Evolutionary conservation across 2,329 filamentous ascomycete genomes (phyloP).

Genomic region (Aspergillus vadensis): DNA sequence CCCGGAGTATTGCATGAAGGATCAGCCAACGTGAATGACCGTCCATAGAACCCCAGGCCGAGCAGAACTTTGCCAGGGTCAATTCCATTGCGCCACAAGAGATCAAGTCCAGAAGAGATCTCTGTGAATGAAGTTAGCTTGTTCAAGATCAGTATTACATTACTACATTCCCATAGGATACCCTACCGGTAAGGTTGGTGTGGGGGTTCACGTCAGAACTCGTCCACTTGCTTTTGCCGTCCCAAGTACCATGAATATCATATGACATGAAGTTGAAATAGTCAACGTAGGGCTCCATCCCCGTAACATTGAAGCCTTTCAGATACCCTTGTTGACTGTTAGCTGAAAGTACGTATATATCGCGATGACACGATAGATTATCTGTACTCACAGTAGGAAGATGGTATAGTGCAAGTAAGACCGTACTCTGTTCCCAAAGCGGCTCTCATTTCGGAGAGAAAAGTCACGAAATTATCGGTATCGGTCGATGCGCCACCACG

Average conservation of each 20-base stretch:
- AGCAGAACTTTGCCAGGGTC: slow-evolving; percentile 12
- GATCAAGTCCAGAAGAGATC: slow-evolving; percentile 13
- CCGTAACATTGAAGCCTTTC: slow-evolving; percentile 16
- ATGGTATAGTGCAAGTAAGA: slow-evolving; percentile 18
- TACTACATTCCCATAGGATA: no score
- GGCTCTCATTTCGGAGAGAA: slow-evolving; percentile 15
- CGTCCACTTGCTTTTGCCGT: slow-evolving; percentile 7
- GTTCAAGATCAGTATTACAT: no score
- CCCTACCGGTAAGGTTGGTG: slow-evolving; percentile 14
- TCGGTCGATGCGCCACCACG: slow-evolving; percentile 15
- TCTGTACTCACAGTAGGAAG: slow-evolving; percentile 12
- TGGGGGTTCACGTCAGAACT: slow-evolving; percentile 13
- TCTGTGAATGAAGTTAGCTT: background rate
- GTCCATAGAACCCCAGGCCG: slow-evolving; percentile 17
- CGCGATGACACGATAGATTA: no score
- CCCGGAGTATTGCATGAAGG: slow-evolving; percentile 10
- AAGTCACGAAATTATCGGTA: slow-evolving; percentile 15
- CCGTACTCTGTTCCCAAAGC: slow-evolving; percentile 9
- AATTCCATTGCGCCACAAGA: slow-evolving; percentile 19
- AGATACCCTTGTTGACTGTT: slow-evolving; percentile 12
- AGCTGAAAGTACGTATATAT: no score
- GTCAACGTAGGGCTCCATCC: slow-evolving; percentile 7
- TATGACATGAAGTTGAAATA: slow-evolving; percentile 23
- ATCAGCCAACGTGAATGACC: slow-evolving; percentile 8
- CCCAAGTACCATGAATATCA: slow-evolving; percentile 20